Evolutionary conservation across 2,329 filamentous ascomycete species (phyloP).

Genomic region (Rachicladosporium sp.): DNA sequence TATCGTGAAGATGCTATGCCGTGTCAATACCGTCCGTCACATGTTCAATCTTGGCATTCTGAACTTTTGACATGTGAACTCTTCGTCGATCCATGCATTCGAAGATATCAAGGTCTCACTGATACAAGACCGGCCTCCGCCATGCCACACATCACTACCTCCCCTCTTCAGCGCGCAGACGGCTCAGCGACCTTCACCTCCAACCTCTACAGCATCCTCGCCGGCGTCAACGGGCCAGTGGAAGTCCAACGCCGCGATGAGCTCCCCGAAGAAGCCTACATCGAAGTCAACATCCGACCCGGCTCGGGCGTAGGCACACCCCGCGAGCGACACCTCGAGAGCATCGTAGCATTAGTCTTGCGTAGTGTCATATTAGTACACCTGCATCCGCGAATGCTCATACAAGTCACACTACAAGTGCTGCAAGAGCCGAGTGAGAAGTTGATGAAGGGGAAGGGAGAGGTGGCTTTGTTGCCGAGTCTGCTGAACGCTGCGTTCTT

Average conservation of each 20-base stretch:
- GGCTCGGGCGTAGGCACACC: slow-evolving; percentile 62
- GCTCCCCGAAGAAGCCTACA: slow-evolving; percentile 75
- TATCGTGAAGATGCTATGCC: too few relatives aligned
- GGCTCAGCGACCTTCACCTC: slow-evolving; percentile 68
- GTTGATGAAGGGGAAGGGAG: slow-evolving; percentile 42
- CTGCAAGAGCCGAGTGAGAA: slow-evolving; percentile 37
- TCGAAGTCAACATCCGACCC: slow-evolving; percentile 84
- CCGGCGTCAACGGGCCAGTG: slow-evolving; percentile 82
- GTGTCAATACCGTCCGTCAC: too few relatives aligned
- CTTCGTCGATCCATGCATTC: too few relatives aligned
- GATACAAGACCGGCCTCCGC: neutral
- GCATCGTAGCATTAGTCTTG: slow-evolving; percentile 57
- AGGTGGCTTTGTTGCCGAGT: slow-evolving; percentile 66
- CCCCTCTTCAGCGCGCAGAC: slow-evolving; percentile 55
- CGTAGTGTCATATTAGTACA: slow-evolving; percentile 63
- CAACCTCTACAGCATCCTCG: slow-evolving; percentile 67
- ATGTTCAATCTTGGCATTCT: too few relatives aligned
- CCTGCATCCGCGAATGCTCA: slow-evolving; percentile 62
- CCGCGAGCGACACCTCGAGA: slow-evolving; percentile 62
- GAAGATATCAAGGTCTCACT: too few relatives aligned
- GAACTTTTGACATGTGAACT: too few relatives aligned
- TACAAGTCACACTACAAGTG: slow-evolving; percentile 74
- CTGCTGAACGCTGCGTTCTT: slow-evolving; percentile 69
- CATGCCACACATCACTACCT: slow-evolving; percentile 20
- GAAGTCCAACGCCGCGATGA: slow-evolving; percentile 84